Evolutionary conservation across 2,329 filamentous ascomycete genomes (phyloP), one percentile per base, ranked within the genome.

Genomic region (Aspergillus clavatus): DNA sequence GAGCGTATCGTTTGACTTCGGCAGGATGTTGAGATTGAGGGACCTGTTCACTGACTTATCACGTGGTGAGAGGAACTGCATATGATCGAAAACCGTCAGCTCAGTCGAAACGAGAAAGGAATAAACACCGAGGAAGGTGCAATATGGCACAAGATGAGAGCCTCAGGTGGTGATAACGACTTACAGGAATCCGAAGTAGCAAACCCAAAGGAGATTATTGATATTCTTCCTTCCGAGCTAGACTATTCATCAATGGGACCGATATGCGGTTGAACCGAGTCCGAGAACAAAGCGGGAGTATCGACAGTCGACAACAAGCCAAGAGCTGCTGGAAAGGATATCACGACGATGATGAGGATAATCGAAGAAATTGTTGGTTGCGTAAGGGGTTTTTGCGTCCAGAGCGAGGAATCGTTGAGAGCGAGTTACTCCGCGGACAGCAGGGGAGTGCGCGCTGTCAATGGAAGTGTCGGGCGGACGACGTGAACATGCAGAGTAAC

Each of bases 161-260:
- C n/a, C 16, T 2, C 10, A 21, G 6, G 8, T 21, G 8, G 31
- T 18, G 7, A 35, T n/a, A 8, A 2, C 31, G 18, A 35, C 48
- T 51, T 28, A 55, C 51, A 52, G 33, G 27, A 54, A 47, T 42
- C 38, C 51, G 43, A n/a, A 29, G 43, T 41, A 44, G 16, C 16
- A 5, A 14, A 35, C 31, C 14, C 14, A 35, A 10, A 12, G 18
- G 11, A 18, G 19, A 35, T 10, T 10, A 35, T 16, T 18, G 31
- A 18, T 35, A 21, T 19, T 21, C 7, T 35, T 35, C 16, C 18
- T 47, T 45, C 46, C 41, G 46, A 48, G 45, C 44, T 45, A 44
- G 48, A 55, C 48, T 51, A 55, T 55, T 52, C 52, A 55, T 54
- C 35, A 49, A 55, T 47, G 33, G 38, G 40, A 37, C 36, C 37